A percentile compares a stretch with the other conserved stretches of the same genome.
Conservation (phyloP, 495 filamentous ascomycete species). For the Haplographium delicatum region DNA sequence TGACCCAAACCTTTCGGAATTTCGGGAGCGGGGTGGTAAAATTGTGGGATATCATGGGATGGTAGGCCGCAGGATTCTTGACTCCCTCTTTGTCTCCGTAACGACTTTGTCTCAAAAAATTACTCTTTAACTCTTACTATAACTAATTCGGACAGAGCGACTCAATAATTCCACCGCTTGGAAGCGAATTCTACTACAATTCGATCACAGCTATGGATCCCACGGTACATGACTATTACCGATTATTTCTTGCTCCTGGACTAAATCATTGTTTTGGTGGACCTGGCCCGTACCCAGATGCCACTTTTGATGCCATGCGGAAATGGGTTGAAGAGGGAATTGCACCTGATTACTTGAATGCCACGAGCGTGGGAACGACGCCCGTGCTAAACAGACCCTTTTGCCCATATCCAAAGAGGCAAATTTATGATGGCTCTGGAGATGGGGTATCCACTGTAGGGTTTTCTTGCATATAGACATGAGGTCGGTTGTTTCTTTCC, state of each 20-base stretch:
- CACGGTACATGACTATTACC: conserved; percentile 27
- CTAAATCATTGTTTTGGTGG: conserved; percentile 30
- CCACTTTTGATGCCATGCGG: conserved; percentile 29
- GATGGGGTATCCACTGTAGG: no score
- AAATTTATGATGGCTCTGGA: no score
- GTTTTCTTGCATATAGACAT: no score
- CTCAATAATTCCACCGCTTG: background rate
- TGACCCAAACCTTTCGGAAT: conserved; percentile 36
- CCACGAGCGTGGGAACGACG: no score
- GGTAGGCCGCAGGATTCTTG: no score
- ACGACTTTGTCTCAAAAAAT: no score
- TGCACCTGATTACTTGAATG: conserved; percentile 28
- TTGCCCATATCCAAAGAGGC: no score
- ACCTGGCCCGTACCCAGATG: conserved; percentile 24
- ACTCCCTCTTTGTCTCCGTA: no score
- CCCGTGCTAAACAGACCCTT: no score
- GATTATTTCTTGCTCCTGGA: conserved; percentile 34
- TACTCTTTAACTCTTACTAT: no score
- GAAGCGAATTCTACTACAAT: no score
- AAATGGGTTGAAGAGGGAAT: conserved; percentile 39
- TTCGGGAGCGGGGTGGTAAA: conserved; percentile 40
- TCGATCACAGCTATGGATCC: background rate
- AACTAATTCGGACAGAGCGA: background rate
- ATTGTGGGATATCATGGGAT: conserved; percentile 46
- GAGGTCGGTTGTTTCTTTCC: no score